Base-by-base conservation (phyloP, 2,329 filamentous ascomycete genomes). In the Zarea fungicola region DNA sequence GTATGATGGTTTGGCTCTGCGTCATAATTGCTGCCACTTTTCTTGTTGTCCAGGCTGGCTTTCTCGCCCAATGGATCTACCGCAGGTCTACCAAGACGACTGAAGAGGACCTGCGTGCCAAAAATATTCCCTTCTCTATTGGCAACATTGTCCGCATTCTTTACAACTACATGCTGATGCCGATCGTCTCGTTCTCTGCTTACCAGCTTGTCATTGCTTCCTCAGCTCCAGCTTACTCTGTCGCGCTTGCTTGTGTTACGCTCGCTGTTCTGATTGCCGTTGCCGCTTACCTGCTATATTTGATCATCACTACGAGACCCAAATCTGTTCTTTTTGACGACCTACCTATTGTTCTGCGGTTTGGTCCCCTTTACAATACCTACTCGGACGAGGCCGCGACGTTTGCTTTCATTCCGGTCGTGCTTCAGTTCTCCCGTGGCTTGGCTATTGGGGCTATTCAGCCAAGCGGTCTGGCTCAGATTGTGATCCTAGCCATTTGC, bases 361-460 rank as follows among this genome's bases (percentile, higher is more conserved):
- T 96, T 59, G 93, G 93, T 0, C 89, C 93, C 5, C 74, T 99
- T 7, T 99, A 99, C 68, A 99, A 99, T 68, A 99, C 93, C 0
- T 97, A 95, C 65, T 93, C 88, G 21, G 93, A 99, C 64, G 87
- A 92, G 63, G 89, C 90, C 0, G 89, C 92, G 7, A 84, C 89
- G 0, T 99, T 95, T 65, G 90, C 92, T 6, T 76, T 96, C 35
- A 83, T 96, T 18, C 91, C 92, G 1, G 82, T 96, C 14, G 72
- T 95, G 28, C 74, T 97, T 51, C 95, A 87, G 5, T 83, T 95
- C 61, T 72, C 96, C 51, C 85, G 92, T 28, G 92, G 90, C 50
- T 83, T 97, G 55, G 89, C 90, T 18, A 88, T 99, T 57, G 93
- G 93, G 25, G 93, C 90, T 16, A 83, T 97, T 13, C 93, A 99